Conservation (phyloP, 176 grass and related monocot genomes). For the Aegilops speltoides region DNA sequence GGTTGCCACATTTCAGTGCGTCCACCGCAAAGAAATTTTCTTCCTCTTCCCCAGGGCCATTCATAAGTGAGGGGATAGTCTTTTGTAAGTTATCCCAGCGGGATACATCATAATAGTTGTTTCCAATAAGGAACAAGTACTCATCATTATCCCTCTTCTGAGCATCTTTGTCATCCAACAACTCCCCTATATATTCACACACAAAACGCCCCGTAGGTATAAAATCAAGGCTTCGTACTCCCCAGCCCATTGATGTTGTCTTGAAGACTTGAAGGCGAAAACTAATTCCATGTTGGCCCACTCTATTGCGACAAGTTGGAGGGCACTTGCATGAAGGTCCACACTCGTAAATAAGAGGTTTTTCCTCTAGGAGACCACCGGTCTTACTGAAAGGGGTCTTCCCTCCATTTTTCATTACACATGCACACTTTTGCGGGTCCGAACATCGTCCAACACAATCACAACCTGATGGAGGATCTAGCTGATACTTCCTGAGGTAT, state of each 20-base stretch:
- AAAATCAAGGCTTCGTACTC: constrained; percentile 62
- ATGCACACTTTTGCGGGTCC: constrained; percentile 46
- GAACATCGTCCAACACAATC: constrained; percentile 57
- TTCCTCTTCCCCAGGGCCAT: constrained; percentile 29
- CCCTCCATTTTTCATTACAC: constrained; percentile 63
- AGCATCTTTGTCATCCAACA: constrained; percentile 71
- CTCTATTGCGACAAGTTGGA: constrained; percentile 76
- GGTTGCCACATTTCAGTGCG: constrained; percentile 49
- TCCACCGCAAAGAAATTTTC: constrained; percentile 59
- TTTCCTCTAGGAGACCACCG: constrained; percentile 59
- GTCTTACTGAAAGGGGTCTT: constrained; percentile 68
- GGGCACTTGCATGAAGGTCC: constrained; percentile 84
- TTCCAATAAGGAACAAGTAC: constrained; percentile 72
- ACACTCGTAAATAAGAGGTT: constrained; percentile 77
- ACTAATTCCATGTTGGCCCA: constrained; percentile 70
- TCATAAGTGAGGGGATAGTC: constrained; percentile 72
- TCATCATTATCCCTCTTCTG: constrained; percentile 68
- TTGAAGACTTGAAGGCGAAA: constrained; percentile 37
- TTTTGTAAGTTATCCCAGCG: constrained; percentile 75
- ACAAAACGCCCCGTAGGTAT: constrained; percentile 84
- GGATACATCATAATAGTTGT: constrained; percentile 69
- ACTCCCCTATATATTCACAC: constrained; percentile 80
- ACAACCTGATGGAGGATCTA: constrained; percentile 46
- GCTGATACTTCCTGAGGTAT: constrained; percentile 33
- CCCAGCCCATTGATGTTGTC: constrained; percentile 80